phyloP scores from a whole-genome alignment of 1,284 basidiomycete species.

The Schizophyllum commune region DNA sequence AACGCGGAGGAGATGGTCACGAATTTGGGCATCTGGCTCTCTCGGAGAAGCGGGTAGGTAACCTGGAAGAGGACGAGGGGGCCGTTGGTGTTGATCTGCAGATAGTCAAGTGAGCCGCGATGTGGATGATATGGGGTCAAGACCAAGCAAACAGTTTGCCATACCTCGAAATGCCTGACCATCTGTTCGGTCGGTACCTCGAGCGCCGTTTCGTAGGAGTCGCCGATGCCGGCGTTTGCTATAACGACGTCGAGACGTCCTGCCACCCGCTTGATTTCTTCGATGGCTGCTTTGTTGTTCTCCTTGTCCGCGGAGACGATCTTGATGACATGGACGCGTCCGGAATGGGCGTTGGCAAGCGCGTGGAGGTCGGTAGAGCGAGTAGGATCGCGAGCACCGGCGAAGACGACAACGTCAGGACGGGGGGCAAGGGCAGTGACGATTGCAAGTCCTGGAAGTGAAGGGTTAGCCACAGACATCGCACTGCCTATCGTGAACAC shows the following conservation, averaged over 20 bases:
- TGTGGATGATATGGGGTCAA: no score
- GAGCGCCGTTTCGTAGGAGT: neutral
- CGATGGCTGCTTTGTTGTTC: neutral
- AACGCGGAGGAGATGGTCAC: neutral
- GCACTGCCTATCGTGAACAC: neutral
- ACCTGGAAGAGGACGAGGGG: neutral
- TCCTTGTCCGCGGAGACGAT: neutral
- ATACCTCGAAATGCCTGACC: neutral
- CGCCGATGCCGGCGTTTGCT: neutral
- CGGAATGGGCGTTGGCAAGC: neutral
- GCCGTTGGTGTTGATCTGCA: neutral
- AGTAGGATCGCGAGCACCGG: neutral
- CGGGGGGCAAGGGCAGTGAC: neutral
- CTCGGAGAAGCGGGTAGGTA: neutral
- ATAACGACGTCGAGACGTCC: neutral
- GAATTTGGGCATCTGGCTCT: neutral
- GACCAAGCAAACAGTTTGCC: no score
- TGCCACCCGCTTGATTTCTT: neutral
- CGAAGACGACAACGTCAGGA: neutral
- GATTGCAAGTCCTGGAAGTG: neutral
- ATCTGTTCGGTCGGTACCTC: neutral
- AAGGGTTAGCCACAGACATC: no score
- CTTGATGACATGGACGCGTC: neutral
- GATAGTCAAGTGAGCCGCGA: neutral
- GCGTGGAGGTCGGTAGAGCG: neutral